Base-by-base conservation (phyloP, 768 basidiomycete genomes). In the Dictyophora rubrovolvata region DNA sequence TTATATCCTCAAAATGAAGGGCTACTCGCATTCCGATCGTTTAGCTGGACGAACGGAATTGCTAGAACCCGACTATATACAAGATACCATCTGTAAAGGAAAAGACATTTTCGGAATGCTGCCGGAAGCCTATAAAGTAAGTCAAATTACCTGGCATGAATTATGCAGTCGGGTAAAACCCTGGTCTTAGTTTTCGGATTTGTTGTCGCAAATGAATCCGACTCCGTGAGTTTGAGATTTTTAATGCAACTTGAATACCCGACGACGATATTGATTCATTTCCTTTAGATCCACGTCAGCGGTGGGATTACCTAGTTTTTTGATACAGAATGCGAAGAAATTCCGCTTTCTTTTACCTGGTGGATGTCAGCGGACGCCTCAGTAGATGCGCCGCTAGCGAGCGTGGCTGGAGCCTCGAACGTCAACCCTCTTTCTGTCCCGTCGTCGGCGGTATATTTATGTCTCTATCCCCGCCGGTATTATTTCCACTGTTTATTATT, bases 101-200 rank as follows among this genome's bases (percentile, higher is more conserved):
- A 78, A 77, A 61, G 84, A 86, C 61, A 79, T 84, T 22, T 84
- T 84, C 65, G 79, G 75, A 12, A 84, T 84, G 82, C 68, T 84
- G 9, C 84, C 83, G 17, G 84, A 85, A 68, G 79, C 79, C 1
- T 81, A 80, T 64, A 77, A 70, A 57, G 79, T 81, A n/a, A n/a
- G n/a, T n/a, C n/a, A n/a, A n/a, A n/a, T n/a, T n/a, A n/a, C n/a
- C n/a, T n/a, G n/a, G n/a, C n/a, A n/a, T n/a, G n/a, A n/a, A n/a
- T n/a, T n/a, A n/a, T n/a, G n/a, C n/a, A n/a, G n/a, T n/a, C n/a
- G n/a, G n/a, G n/a, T n/a, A n/a, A n/a, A n/a, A n/a, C n/a, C n/a
- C n/a, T n/a, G n/a, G n/a, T n/a, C n/a, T n/a, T 62, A 81, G 79
- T 82, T 78, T 63, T 71, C 75, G 46, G 80, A 82, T 62, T 65